phyloP scores from a whole-genome alignment of 2,329 filamentous ascomycete genomes.

The Alternaria consortialis region DNA sequence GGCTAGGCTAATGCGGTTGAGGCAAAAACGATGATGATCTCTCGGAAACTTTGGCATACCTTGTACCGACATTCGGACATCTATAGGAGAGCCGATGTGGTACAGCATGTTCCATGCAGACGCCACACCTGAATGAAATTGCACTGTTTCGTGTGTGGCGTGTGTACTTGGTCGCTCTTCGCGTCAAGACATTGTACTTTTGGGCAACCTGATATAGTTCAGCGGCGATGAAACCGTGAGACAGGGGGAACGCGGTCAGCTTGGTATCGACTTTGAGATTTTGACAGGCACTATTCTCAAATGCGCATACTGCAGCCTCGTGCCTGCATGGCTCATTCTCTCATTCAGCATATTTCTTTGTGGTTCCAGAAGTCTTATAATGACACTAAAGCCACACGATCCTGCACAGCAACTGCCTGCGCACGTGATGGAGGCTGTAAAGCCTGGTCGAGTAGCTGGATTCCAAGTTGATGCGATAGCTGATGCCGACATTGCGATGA shows the following conservation, averaged over 20 bases:
- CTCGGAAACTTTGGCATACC: constrained; percentile 12
- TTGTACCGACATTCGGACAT: constrained; percentile 8
- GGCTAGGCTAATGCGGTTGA: constrained; percentile 6
- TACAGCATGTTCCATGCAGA: constrained; percentile 1
- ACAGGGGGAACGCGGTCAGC: neutral
- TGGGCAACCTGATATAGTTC: neutral
- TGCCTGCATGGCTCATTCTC: neutral
- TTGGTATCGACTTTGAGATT: neutral
- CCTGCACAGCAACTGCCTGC: neutral
- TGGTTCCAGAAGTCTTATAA: neutral
- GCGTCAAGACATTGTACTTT: neutral
- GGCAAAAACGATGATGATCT: constrained; percentile 7
- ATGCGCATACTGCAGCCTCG: neutral
- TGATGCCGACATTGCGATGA: neutral
- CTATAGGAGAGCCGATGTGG: constrained; percentile 16
- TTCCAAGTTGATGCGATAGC: neutral
- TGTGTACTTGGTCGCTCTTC: neutral
- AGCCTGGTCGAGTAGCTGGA: neutral
- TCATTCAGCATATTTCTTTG: neutral
- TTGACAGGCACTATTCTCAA: neutral
- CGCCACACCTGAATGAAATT: neutral
- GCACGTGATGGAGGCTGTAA: neutral
- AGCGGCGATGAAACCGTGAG: neutral
- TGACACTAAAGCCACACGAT: neutral
- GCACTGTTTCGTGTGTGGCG: neutral